Evolutionary conservation across 805 yeast species (phyloP), one percentile per base, ranked within the genome.

Genomic region (Wickerhamiella bombiphila): DNA sequence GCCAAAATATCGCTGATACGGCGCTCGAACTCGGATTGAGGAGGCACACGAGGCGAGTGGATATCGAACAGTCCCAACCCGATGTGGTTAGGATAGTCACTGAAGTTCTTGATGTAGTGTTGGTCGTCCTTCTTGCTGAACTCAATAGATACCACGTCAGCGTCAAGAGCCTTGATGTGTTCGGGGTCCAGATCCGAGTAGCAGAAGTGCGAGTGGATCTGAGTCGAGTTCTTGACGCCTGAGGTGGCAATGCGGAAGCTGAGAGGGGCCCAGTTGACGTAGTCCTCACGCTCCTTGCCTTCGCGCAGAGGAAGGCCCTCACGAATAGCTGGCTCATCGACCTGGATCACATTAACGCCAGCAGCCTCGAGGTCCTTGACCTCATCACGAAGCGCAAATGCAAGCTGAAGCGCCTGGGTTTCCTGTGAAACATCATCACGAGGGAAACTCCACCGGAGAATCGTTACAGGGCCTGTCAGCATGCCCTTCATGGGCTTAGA

Each of bases 391-490:
- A 91, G 74, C 55, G 97, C 97, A 59, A 91, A 72, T 63, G 93
- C 93, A 61, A 91, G 79, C 75, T 91, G 98, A 64, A 80, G 74
- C 54, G 96, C 83, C 73, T 91, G 98, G 53, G 75, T 73, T 71
- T 80, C 74, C 69, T 80, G 86, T 47, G 93, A 70, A 53, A 88
- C 80, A 59, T 91, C 98, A 63, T 86, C 88, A 80, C 98, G 83
- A 72, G 98, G 98, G 96, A 91, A 91, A 56, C 98, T 91, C 98
- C 98, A 91, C 77, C 98, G 82, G 65, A 91, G 79, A 69, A 93
- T 83, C 62, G 98, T 91, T 58, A 91, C 91, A 64, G 98, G 98
- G 69, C 98, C 98, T 62, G 98, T 86, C 64, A 91, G 79, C 98
- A 91, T 91, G 82, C 98, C 98, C 76, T 91, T 91, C 76, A 91